These are phyloP conservation scores for Exophiala xenobiotica DNA, from an alignment of 2,329 filamentous ascomycete species.

Conservation along the genomic window DNA sequence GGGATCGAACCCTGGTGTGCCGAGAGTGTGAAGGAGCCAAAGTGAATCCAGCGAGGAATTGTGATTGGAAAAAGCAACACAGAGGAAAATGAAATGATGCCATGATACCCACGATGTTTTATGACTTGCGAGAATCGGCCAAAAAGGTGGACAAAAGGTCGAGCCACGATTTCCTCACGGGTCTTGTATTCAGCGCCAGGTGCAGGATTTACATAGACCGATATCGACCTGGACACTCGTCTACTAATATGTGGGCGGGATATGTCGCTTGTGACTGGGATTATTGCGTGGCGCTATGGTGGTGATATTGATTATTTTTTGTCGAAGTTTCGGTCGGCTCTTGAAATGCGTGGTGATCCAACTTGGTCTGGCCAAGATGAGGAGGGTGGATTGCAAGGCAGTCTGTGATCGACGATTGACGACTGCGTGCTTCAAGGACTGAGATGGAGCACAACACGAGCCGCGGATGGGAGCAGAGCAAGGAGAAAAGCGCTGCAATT, in stretches of 20 bases:
- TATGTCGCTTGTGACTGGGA: neutral
- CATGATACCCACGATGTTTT: slow-evolving; percentile 22
- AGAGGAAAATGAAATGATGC: slow-evolving; percentile 18
- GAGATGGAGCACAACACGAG: no score
- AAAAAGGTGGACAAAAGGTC: neutral
- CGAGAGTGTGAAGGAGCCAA: slow-evolving; percentile 16
- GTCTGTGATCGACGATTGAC: no score
- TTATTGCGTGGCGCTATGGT: slow-evolving; percentile 9
- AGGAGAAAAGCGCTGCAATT: no score
- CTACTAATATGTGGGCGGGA: neutral
- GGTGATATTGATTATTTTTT: neutral
- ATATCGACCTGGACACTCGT: neutral
- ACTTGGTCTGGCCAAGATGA: no score
- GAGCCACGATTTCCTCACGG: neutral
- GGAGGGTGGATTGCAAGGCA: no score
- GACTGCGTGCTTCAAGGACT: no score
- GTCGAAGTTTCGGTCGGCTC: slow-evolving; percentile 1
- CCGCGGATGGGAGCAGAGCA: no score
- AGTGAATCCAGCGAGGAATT: neutral
- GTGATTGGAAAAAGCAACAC: neutral
- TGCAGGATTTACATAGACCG: neutral
- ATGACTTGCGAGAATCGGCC: neutral
- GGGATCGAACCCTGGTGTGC: slow-evolving; percentile 18
- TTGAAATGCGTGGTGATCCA: no score
- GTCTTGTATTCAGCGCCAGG: neutral